Conservation (phyloP, 306 rosid genomes). For the Nissolia schottii region DNA sequence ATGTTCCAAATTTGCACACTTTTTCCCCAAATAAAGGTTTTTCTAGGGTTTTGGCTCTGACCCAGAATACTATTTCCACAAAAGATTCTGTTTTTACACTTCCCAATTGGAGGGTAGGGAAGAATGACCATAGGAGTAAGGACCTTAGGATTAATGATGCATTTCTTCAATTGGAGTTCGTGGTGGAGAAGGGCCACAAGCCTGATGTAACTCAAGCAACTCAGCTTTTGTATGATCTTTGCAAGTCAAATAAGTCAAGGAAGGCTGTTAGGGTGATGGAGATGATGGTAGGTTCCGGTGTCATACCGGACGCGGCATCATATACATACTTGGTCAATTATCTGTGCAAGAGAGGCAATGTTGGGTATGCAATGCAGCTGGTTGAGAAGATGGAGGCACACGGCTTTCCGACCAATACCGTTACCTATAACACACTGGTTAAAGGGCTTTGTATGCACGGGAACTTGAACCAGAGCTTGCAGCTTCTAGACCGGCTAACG, state of each 20-base stretch:
- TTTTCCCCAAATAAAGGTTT: conserved; percentile 51
- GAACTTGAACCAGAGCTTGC: conserved; percentile 64
- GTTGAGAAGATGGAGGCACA: conserved; percentile 77
- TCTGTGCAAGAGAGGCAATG: conserved; percentile 76
- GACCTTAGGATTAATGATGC: conserved; percentile 60
- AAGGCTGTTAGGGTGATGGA: conserved; percentile 73
- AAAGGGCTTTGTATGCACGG: conserved; percentile 80
- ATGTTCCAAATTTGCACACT: conserved; percentile 39
- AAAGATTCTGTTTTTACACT: conserved; percentile 56
- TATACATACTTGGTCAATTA: conserved; percentile 59
- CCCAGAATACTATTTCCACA: conserved; percentile 58
- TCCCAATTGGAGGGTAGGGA: conserved; percentile 69
- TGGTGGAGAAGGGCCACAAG: conserved; percentile 68
- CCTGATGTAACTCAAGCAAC: conserved; percentile 76
- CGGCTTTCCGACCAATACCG: conserved; percentile 61
- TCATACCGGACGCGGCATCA: conserved; percentile 68
- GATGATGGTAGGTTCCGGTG: conserved; percentile 68
- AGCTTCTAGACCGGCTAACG: conserved; percentile 60
- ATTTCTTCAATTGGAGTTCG: conserved; percentile 55
- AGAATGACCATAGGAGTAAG: conserved; percentile 43
- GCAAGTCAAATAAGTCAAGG: conserved; percentile 59
- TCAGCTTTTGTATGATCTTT: conserved; percentile 81
- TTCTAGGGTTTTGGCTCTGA: conserved; percentile 61
- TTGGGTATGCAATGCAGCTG: conserved; percentile 89
- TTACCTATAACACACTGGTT: conserved; percentile 69